Percentiles rank a stretch among this genome's conserved stretches.
Conservation (phyloP, 306 rosid genomes). For the Lathyrus oleraceus region DNA sequence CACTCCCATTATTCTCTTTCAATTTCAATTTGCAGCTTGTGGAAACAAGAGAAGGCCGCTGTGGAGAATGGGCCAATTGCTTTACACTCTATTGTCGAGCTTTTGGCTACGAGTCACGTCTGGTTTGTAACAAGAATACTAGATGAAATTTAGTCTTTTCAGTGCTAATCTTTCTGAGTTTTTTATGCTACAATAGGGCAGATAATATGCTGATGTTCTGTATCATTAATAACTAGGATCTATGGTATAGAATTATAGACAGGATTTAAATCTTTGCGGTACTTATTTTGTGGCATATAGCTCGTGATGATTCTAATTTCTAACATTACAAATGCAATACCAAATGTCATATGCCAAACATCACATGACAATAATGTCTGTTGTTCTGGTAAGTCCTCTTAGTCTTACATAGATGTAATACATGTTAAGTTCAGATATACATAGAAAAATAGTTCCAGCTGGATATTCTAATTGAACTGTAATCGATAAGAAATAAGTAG, state of each 20-base stretch:
- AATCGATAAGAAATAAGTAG: conserved; percentile 22
- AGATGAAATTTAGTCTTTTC: conserved; percentile 20
- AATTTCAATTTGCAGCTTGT: conserved; percentile 61
- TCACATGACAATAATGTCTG: conserved; percentile 22
- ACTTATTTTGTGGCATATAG: conserved; percentile 17
- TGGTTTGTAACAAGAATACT: conserved; percentile 52
- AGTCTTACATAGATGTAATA: conserved; percentile 11
- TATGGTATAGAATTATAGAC: conserved; percentile 1
- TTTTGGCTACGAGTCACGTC: conserved; percentile 88
- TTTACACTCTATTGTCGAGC: conserved; percentile 90
- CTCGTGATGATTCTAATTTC: conserved; percentile 23
- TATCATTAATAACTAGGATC: conserved; percentile 7
- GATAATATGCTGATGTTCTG: conserved; percentile 10
- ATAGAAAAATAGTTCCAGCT: neutral
- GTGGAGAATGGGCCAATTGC: conserved; percentile 99
- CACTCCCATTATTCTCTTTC: conserved; percentile 21
- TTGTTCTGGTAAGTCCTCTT: conserved; percentile 20
- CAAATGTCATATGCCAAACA: conserved; percentile 22
- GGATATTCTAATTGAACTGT: conserved; percentile 16
- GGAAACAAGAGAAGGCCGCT: conserved; percentile 94
- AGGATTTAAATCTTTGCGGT: conserved; percentile 10
- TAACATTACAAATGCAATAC: conserved; percentile 25
- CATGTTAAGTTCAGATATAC: neutral
- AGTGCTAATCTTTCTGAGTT: conserved; percentile 14
- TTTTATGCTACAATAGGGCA: conserved; percentile 25